Conservation (phyloP, 257 asterid species). For the Gentiana macrophylla region DNA sequence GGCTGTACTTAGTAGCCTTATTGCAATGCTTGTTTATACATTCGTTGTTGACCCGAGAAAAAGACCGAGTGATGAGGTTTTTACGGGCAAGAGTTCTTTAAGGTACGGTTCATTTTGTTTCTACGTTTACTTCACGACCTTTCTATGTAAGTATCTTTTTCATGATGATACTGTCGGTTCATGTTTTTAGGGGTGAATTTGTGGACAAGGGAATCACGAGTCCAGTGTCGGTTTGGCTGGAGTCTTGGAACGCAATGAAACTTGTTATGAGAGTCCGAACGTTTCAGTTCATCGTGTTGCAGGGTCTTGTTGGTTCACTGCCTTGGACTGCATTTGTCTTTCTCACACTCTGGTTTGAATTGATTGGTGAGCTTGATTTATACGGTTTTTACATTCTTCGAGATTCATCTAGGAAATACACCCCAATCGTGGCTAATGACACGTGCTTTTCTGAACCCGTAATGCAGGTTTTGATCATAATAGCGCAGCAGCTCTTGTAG, state of each 20-base stretch:
- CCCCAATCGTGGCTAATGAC: no score
- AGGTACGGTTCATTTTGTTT: constrained; percentile 31
- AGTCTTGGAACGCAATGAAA: constrained; percentile 86
- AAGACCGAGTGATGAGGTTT: constrained; percentile 17
- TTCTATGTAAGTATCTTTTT: no score
- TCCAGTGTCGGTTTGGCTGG: constrained; percentile 57
- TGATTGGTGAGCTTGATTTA: constrained; percentile 49
- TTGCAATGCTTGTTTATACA: constrained; percentile 64
- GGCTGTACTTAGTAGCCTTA: constrained; percentile 70
- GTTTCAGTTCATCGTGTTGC: constrained; percentile 86
- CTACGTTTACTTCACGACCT: not conserved
- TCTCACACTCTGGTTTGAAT: constrained; percentile 87
- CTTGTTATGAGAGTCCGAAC: constrained; percentile 70
- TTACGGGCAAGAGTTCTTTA: constrained; percentile 27
- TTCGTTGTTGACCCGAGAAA: constrained; percentile 79
- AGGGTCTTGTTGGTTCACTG: constrained; percentile 85
- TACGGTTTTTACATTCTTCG: not conserved
- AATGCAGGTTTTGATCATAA: constrained; percentile 86
- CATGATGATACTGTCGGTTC: constrained; percentile 6
- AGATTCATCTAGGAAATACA: no score
- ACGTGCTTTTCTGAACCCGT: not conserved
- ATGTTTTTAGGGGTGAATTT: constrained; percentile 52
- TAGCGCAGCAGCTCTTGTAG: constrained; percentile 65
- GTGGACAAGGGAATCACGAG: constrained; percentile 29
- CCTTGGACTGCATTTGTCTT: constrained; percentile 97